Evolutionary conservation across 2,329 filamentous ascomycete species (phyloP), one percentile per base, ranked within the genome.

Genomic region (Microdochium nivale): DNA sequence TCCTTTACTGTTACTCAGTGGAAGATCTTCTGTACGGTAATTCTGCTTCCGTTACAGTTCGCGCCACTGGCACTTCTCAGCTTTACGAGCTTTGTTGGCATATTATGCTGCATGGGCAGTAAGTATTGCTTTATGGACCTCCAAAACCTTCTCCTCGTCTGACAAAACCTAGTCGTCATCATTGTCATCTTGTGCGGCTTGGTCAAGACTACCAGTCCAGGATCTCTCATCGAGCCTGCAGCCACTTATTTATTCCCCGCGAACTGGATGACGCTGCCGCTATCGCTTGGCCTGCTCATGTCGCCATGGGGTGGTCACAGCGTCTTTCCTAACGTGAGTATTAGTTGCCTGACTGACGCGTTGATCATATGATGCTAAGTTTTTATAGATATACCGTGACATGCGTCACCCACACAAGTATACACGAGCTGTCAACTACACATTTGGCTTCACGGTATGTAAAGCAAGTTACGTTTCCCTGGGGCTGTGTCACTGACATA

Each of bases 11-110:
- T 87, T 4, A 77, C 81, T 0, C 73, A 81, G 54, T 97, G 92
- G 91, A 97, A 97, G 70, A 74, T 92, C 30, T 68, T 95, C 27
- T 95, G 90, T 66, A 86, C 88, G 16, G 54, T 89, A 19, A 73
- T 95, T 51, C 74, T 97, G 58, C 74, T 95, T 53, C 88, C 90
- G 13, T 75, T 97, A 50, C 90, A 87, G 62, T 95, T 95, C 65
- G 71, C 95, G 32, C 92, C 94, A 1, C 71, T 97, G 54, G 82
- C 89, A 32, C 74, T 91, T 51, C 72, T 99, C 54, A 95, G 90
- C 59, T 90, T 96, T 62, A 96, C 90, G 25, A 95, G 90, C 65
- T 84, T 97, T 52, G 73, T 97, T 55, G 92, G 92, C n/a, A 95
- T 99, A 50, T 74, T 96, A 59, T 91, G 83, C 52, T 95, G 89